A percentile compares a stretch with the other conserved stretches of the same genome.
Conservation (phyloP, 148 eudicot genomes). For the Rhododendron vialii region DNA sequence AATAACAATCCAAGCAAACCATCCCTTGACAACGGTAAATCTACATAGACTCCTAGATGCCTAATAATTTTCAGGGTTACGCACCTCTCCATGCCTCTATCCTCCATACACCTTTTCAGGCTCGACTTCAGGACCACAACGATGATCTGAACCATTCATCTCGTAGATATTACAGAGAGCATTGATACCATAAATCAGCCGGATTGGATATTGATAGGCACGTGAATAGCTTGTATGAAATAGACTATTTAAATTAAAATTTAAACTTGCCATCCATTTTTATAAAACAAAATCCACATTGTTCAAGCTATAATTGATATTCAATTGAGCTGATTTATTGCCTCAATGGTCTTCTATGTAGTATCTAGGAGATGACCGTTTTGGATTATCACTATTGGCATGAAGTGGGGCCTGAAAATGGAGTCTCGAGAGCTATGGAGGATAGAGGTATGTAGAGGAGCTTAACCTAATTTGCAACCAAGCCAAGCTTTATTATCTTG, state of each 20-base stretch:
- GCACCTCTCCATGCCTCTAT: no score
- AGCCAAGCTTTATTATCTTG: background rate
- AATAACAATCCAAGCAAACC: background rate
- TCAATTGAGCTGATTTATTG: background rate
- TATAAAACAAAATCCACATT: background rate
- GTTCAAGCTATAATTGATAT: background rate
- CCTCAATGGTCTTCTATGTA: background rate
- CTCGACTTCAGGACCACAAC: no score
- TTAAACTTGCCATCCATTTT: no score
- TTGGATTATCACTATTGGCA: background rate
- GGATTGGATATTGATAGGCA: background rate
- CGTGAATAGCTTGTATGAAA: background rate
- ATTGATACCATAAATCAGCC: no score
- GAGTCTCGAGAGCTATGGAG: background rate
- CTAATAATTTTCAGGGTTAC: background rate
- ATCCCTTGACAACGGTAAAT: background rate
- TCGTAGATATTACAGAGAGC: background rate
- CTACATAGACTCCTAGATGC: background rate
- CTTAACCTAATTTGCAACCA: background rate
- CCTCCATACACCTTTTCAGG: no score
- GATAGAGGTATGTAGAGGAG: background rate
- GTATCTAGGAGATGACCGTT: background rate
- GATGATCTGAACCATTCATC: background rate
- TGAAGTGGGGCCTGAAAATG: background rate
- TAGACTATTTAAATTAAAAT: no score